Conservation (phyloP, 2,329 filamentous ascomycete genomes). For the Lecanicillium sp. region DNA sequence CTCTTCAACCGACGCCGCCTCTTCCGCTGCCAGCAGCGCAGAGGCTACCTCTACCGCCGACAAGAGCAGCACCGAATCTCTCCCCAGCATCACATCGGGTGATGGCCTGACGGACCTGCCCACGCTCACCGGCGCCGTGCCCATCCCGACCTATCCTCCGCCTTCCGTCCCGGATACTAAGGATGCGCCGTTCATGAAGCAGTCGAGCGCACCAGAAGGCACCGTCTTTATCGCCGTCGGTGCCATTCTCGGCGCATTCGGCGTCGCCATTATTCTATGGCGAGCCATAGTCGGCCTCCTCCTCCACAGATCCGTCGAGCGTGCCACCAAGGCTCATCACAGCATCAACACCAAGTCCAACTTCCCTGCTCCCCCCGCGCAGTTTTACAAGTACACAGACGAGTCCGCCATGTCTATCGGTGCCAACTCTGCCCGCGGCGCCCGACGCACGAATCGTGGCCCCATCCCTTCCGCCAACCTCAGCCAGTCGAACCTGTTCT, state of each 20-base stretch:
- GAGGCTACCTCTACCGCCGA: neutral
- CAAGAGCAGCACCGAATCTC: neutral
- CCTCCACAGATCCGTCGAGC: constrained; percentile 82
- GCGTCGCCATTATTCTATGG: constrained; percentile 77
- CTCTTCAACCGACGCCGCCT: neutral
- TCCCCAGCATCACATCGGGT: no score
- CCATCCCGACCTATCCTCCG: constrained; percentile 54
- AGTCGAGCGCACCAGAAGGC: constrained; percentile 76
- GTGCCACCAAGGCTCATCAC: constrained; percentile 70
- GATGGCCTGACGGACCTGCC: constrained; percentile 26
- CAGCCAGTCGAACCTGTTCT: constrained; percentile 73
- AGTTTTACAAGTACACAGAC: constrained; percentile 58
- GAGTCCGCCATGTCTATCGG: constrained; percentile 44
- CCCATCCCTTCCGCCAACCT: constrained; percentile 46
- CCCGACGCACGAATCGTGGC: constrained; percentile 42
- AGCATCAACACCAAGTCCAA: constrained; percentile 60
- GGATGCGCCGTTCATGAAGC: constrained; percentile 86
- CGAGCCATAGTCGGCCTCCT: constrained; percentile 81
- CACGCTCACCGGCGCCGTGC: constrained; percentile 29
- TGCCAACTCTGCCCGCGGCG: constrained; percentile 39
- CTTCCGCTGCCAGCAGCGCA: neutral
- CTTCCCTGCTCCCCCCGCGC: constrained; percentile 48
- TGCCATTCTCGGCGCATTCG: constrained; percentile 76
- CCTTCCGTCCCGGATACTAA: constrained; percentile 73
- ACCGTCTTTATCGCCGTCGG: constrained; percentile 96